phyloP scores from a whole-genome alignment of 805 yeast species.

The Danielia oregonensis region DNA sequence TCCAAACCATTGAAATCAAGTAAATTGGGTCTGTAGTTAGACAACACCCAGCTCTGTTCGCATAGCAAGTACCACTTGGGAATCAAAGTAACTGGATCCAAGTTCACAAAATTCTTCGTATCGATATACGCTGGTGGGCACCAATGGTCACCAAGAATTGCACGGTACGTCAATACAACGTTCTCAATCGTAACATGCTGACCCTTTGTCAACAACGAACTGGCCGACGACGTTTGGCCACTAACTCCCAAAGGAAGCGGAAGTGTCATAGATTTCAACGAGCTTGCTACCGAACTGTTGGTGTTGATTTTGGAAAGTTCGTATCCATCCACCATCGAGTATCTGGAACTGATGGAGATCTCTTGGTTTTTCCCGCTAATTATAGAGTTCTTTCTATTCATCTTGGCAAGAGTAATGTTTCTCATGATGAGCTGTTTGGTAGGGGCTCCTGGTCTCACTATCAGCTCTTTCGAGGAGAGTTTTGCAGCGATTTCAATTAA shows the following conservation, averaged over 20 bases:
- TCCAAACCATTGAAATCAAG: constrained; percentile 66
- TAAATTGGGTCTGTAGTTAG: constrained; percentile 49
- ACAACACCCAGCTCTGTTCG: constrained; percentile 56
- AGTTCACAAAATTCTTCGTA: constrained; percentile 22
- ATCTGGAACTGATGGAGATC: constrained; percentile 27
- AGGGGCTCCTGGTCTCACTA: constrained; percentile 13
- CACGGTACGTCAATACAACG: constrained; percentile 50
- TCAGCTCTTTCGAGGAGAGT: constrained; percentile 42
- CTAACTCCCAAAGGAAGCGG: constrained; percentile 44
- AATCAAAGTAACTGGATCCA: constrained; percentile 20
- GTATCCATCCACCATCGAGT: constrained; percentile 55
- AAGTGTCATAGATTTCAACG: constrained; percentile 36
- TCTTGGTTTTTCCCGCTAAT: constrained; percentile 3
- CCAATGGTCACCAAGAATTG: constrained; percentile 50
- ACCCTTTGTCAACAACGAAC: constrained; percentile 33
- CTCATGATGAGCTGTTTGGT: constrained; percentile 49
- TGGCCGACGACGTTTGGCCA: constrained; percentile 38
- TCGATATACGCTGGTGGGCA: constrained; percentile 26
- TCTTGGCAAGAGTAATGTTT: constrained; percentile 39
- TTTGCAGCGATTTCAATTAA: constrained; percentile 61
- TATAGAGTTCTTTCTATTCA: constrained; percentile 35
- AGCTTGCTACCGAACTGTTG: constrained; percentile 41
- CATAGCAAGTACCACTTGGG: constrained; percentile 48
- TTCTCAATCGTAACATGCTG: constrained; percentile 46
- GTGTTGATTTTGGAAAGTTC: constrained; percentile 51